phyloP scores from a whole-genome alignment of 78 protist species.

The Dictyostelium capitatum region DNA sequence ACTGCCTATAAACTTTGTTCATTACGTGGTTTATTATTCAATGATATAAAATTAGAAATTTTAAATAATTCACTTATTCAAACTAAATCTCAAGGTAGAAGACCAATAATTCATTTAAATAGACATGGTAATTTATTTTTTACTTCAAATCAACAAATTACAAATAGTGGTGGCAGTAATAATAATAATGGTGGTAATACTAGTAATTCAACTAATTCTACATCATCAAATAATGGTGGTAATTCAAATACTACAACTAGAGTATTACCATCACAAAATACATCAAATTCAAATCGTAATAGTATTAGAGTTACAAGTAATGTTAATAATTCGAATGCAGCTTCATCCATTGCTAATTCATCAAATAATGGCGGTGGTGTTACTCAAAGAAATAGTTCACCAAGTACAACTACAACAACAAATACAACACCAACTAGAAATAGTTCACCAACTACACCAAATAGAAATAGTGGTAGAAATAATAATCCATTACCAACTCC shows the following conservation, averaged over 20 bases:
- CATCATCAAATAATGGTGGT: background rate
- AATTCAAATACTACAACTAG: background rate
- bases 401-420: background rate
- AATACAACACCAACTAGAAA: background rate
- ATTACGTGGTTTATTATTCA: slow-evolving; percentile 64
- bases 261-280: background rate
- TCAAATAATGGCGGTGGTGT: too few relatives aligned
- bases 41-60: slow-evolving; percentile 64
- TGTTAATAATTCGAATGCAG: background rate
- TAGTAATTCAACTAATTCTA: background rate
- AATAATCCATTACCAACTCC: slow-evolving; percentile 10
- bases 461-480: background rate
- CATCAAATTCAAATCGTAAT: slow-evolving; percentile 12
- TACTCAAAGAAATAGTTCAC: background rate
- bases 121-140: slow-evolving; percentile 30
- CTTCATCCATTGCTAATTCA: background rate
- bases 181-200: background rate
- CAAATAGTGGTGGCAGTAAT: background rate
- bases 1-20: slow-evolving; percentile 55
- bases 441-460: slow-evolving; percentile 10
- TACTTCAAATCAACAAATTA: background rate
- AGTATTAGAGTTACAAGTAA: background rate
- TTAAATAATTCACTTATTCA: slow-evolving; percentile 2
- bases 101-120: slow-evolving; percentile 53
- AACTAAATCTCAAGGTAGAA: slow-evolving; percentile 20